phyloP scores from a whole-genome alignment of 208 protist species.

The Leishmania major region DNA sequence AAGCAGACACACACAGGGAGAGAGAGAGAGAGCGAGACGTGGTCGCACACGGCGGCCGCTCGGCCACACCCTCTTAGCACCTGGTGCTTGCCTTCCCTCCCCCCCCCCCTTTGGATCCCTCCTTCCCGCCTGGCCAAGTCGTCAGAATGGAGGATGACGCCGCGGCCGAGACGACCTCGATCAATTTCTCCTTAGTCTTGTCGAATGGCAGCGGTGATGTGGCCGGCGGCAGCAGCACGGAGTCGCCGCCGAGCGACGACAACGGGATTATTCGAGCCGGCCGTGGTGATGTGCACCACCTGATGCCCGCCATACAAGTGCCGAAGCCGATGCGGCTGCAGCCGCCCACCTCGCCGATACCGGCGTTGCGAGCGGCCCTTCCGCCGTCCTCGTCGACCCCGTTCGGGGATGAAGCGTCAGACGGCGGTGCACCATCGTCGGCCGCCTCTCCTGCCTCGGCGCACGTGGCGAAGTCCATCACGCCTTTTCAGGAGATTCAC shows the following conservation, averaged over 20 bases:
- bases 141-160: constrained; percentile 15
- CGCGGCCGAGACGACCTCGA: constrained; percentile 23
- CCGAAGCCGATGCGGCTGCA: neutral
- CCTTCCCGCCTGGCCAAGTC: neutral
- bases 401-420: neutral
- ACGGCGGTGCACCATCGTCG: neutral
- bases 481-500: neutral
- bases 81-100: neutral
- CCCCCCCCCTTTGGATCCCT: neutral
- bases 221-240: neutral
- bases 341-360: too few relatives aligned
- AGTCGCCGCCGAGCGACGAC: neutral
- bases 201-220: constrained; percentile 6
- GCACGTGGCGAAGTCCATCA: neutral
- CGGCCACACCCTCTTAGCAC: neutral
- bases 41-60: neutral
- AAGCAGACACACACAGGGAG: neutral
- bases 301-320: neutral
- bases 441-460: neutral
- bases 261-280: neutral
- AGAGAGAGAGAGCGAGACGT: neutral
- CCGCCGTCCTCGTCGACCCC: neutral
- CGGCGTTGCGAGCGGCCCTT: too few relatives aligned
- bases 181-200: constrained; percentile 25
- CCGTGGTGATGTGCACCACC: constrained; percentile 9